Conservation (phyloP, 106 monocot species). For the Hemerocallis citrina region DNA sequence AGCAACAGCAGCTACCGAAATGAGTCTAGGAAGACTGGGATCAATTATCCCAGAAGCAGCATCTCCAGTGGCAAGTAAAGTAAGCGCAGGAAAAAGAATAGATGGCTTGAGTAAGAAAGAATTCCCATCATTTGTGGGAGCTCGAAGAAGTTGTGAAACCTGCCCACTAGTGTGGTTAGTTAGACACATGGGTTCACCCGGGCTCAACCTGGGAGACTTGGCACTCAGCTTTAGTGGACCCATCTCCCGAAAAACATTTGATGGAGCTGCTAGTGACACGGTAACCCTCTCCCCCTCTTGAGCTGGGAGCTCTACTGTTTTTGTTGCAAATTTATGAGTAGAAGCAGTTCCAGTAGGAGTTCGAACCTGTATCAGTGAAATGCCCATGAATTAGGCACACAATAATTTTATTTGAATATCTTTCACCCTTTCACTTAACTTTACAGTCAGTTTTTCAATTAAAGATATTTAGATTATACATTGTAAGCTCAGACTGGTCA, state of each 20-base stretch:
- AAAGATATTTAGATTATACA: background rate
- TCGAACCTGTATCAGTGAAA: constrained; percentile 40
- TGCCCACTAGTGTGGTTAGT: constrained; percentile 78
- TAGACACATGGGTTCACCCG: constrained; percentile 76
- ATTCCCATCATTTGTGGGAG: constrained; percentile 39
- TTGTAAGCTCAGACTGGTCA: background rate
- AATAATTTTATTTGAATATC: background rate
- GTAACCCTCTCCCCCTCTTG: constrained; percentile 97
- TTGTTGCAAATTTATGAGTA: constrained; percentile 78
- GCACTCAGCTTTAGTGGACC: constrained; percentile 68
- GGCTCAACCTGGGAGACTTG: constrained; percentile 37
- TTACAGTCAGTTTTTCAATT: background rate
- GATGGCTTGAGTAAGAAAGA: constrained; percentile 51
- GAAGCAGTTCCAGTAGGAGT: constrained; percentile 79
- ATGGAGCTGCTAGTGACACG: constrained; percentile 57
- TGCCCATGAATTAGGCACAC: background rate
- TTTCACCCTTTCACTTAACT: background rate
- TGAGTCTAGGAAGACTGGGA: constrained; percentile 51
- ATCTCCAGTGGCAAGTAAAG: constrained; percentile 78
- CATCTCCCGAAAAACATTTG: constrained; percentile 47
- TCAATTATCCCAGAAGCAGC: constrained; percentile 71
- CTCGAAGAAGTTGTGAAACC: constrained; percentile 63
- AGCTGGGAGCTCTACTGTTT: constrained; percentile 86
- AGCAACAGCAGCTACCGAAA: constrained; percentile 53
- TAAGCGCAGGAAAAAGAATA: constrained; percentile 59